Base-by-base conservation (phyloP, 2,329 filamentous ascomycete genomes). In the Fusarium penzigii region DNA sequence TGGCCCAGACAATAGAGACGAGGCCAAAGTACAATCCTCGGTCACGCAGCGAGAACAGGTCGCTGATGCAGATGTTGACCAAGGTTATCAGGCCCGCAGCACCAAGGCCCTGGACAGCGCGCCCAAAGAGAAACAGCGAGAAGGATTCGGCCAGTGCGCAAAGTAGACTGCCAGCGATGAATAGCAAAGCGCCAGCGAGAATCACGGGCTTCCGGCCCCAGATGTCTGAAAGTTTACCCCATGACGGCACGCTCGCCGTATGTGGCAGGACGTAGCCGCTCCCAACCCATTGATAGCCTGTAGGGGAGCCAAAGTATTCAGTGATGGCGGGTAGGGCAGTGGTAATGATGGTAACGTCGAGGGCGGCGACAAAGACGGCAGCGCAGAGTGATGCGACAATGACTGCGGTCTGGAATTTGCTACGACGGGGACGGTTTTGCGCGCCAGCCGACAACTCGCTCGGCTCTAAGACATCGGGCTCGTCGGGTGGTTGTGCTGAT, bases 211-310 rank as follows among this genome's bases (percentile, higher is more conserved):
- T 83, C 7, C 81, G 75, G 3, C 81, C 81, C 76, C 77, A 85
- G 34, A 84, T 83, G 55, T 85, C 81, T 2, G 76, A 78, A 36
- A 84, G 67, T 54, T 81, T 82, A 5, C 85, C 87, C 88, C 88
- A 92, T n/a, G 87, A 80, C 1, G 88, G 87, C 1, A 81, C 83
- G 2, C 78, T 78, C 0, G 87, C 85, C 0, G 87, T 85, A 62
- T 84, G 84, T 14, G 85, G 86, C 11, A 92, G 80, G 4, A 91
- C 75, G 68, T 88, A 92, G 0, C 88, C 83, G 29, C 81, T 85
- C 1, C 88, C 89, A 54, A 93, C 88, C 90, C 89, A 92, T 13
- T 85, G 84, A 70, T 91, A 92, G 7, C 86, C 87, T 1, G 82
- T 75, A 14, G 80, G 82, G 29, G 83, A 86, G 44, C 81, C 65